Percentiles rank a stretch among this genome's conserved stretches.
Evolutionary conservation across 805 yeast species (phyloP).

Genomic region (Wickerhamiella qilinensis): DNA sequence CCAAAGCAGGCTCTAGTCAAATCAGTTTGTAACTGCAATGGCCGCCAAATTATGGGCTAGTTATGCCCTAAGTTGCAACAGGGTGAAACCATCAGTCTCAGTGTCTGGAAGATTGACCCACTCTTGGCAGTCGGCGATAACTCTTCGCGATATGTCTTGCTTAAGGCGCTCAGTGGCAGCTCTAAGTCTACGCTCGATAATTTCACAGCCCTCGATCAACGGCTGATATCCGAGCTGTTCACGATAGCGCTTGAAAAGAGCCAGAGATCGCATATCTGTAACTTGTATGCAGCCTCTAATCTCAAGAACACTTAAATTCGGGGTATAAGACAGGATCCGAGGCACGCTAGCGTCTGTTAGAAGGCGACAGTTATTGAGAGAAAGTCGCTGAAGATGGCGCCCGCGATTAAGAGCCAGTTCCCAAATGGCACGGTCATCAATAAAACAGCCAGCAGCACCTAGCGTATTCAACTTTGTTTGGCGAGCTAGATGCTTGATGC

Average conservation of each 20-base stretch:
- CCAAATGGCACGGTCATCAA: slow-evolving; percentile 69
- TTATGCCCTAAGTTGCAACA: too few species aligned
- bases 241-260: slow-evolving; percentile 39
- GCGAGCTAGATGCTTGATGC: slow-evolving; percentile 40
- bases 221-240: slow-evolving; percentile 29
- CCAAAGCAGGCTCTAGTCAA: too few species aligned
- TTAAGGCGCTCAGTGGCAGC: slow-evolving; percentile 46
- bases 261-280: slow-evolving; percentile 44
- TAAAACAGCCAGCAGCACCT: slow-evolving; percentile 78
- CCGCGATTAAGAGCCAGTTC: slow-evolving; percentile 48
- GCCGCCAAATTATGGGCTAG: too few species aligned
- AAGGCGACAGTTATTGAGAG: slow-evolving; percentile 54
- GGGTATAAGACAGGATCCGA: slow-evolving; percentile 34
- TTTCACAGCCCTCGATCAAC: slow-evolving; percentile 66
- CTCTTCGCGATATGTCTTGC: slow-evolving; percentile 35
- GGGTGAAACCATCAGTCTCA: too few species aligned
- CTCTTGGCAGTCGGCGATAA: slow-evolving; percentile 44
- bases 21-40: too few species aligned
- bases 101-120: slow-evolving; percentile 23
- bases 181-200: slow-evolving; percentile 40
- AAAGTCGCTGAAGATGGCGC: slow-evolving; percentile 40
- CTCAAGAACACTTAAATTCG: slow-evolving; percentile 57
- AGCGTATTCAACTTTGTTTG: slow-evolving; percentile 49
- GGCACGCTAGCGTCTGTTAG: slow-evolving; percentile 48
- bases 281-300: slow-evolving; percentile 45